Base-by-base conservation (phyloP, 768 basidiomycete genomes). In the Multifurca ochricompacta region DNA sequence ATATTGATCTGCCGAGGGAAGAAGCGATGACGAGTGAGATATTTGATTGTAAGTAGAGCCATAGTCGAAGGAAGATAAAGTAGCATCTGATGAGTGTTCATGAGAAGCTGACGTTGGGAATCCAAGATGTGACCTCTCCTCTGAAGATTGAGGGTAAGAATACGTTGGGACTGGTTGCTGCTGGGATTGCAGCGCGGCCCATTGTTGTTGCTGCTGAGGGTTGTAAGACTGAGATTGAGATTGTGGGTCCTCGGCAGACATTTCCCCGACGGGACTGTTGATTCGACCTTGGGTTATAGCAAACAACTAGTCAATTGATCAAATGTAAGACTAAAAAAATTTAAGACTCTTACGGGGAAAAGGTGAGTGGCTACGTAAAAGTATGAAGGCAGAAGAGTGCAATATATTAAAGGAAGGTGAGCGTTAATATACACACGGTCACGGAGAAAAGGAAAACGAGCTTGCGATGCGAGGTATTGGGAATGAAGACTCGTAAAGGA, bases 41-140 rank as follows among this genome's bases (percentile, higher is more conserved):
- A 57, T 37, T 2, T 41, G 51, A 34, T 51, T 30, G 45, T 52
- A 57, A 14, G 51, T 34, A 16, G 56, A 31, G 27, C 37, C 36
- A 47, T 46, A 51, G 19, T 35, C 28, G 51, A 41, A 57, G 21
- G 56, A 56, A 14, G 55, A 48, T 21, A 27, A n/a, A 13, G 23
- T 18, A 16, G 30, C 19, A 23, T 52, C 25, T 32, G 55, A 25
- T 18, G 50, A 10, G 16, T 25, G 44, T 13, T 42, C 39, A 8
- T 46, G 50, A 36, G 44, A 35, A 13, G 6, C 18, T 30, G 43
- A 14, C 13, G 25, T 5, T 28, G 44, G 19, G 31, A 49, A 6
- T 4, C 16, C 27, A 34, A 41, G 30, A 36, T 21, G 21, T 47
- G 44, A 31, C 4, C 37, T 11, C 21, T 56, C 44, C 19, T 47